These are phyloP conservation scores for Aspergillus sp. DNA, from an alignment of 2,329 filamentous ascomycete genomes.

Conservation along the genomic window DNA sequence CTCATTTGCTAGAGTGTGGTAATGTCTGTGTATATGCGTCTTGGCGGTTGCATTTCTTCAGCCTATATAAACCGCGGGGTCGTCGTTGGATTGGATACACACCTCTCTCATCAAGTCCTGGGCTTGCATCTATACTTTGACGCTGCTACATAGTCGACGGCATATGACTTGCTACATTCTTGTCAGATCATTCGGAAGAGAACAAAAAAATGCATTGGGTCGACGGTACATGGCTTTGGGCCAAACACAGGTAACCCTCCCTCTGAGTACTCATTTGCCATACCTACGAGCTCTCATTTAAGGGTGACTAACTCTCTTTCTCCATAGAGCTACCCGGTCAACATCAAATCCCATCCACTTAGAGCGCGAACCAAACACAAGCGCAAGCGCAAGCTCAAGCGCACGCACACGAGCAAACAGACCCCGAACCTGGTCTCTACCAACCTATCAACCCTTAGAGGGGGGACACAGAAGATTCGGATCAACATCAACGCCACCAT, in stretches of 20 bases:
- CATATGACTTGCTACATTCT: too few relatives aligned
- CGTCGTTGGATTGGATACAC: background rate
- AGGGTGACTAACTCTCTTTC: background rate
- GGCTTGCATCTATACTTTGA: background rate
- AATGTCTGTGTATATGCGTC: background rate
- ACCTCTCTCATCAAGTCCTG: background rate
- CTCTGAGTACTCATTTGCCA: background rate
- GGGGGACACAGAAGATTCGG: too few relatives aligned
- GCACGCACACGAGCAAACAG: background rate
- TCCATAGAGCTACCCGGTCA: background rate
- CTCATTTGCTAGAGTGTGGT: background rate
- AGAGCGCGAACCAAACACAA: background rate
- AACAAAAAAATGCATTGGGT: slow-evolving; percentile 9
- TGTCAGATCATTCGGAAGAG: background rate
- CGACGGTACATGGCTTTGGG: slow-evolving; percentile 7
- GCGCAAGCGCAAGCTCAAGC: background rate
- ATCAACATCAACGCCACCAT: background rate
- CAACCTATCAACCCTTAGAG: background rate
- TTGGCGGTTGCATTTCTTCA: background rate
- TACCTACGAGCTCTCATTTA: background rate
- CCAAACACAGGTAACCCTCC: slow-evolving; percentile 2
- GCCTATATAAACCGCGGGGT: slow-evolving; percentile 9
- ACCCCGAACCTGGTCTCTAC: background rate
- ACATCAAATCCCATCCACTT: slow-evolving; percentile 6
- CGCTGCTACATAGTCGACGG: background rate